Conservation (phyloP, 2,329 filamentous ascomycete genomes). For the Ophiognomonia clavigignenti-juglandacearum region DNA sequence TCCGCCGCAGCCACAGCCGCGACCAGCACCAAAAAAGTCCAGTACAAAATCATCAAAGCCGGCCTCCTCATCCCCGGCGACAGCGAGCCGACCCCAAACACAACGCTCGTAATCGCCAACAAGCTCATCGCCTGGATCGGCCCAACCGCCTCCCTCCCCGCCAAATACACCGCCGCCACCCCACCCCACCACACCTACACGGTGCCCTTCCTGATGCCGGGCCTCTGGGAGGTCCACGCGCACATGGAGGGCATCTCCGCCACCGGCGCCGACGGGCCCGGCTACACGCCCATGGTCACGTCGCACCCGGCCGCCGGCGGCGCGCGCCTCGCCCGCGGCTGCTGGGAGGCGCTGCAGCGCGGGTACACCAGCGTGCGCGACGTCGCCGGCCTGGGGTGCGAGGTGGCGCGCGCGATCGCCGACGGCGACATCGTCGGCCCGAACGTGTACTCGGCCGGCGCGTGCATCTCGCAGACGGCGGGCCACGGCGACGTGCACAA, state of each 20-base stretch:
- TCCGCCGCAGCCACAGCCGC: too few species aligned
- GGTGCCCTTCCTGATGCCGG: constrained; percentile 28
- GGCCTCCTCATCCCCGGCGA: constrained; percentile 32
- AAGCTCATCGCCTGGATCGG: constrained; percentile 35
- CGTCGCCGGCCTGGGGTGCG: constrained; percentile 28
- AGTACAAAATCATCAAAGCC: constrained; percentile 29
- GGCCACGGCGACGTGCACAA: constrained; percentile 31
- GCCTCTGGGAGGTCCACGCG: constrained; percentile 30
- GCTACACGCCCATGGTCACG: constrained; percentile 19
- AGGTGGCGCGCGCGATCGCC: constrained; percentile 25
- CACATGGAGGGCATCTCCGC: constrained; percentile 25
- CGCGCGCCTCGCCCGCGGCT: constrained; percentile 27
- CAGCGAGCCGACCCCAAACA: constrained; percentile 27
- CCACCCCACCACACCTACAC: constrained; percentile 22
- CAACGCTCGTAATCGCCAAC: constrained; percentile 31
- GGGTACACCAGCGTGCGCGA: constrained; percentile 32
- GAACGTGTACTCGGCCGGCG: constrained; percentile 27
- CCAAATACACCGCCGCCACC: constrained; percentile 25
- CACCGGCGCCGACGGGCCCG: constrained; percentile 12
- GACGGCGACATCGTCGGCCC: constrained; percentile 29
- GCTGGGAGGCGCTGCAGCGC: constrained; percentile 34
- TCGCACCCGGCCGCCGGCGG: constrained; percentile 28
- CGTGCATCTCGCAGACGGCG: constrained; percentile 29
- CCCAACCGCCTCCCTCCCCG: constrained; percentile 22
- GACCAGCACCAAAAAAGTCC: constrained; percentile 21